Evolutionary conservation across 176 grass and related monocot genomes (phyloP).

Genomic region (Phyllostachys edulis): DNA sequence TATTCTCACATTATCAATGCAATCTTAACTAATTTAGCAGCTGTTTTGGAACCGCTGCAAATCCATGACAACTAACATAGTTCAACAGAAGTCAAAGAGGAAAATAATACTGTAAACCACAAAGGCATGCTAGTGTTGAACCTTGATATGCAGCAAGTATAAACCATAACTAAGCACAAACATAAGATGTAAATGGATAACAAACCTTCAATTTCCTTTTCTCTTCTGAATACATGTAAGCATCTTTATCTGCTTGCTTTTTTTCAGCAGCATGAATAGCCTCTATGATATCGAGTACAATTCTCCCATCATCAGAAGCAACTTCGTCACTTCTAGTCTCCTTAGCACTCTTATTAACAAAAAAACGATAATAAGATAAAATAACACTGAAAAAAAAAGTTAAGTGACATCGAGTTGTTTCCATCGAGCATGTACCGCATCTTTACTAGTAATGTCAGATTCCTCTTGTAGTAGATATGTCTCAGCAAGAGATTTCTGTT

Average conservation of each 20-base stretch:
- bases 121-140: neutral
- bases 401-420: constrained; percentile 16
- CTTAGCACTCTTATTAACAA: constrained; percentile 33
- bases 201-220: constrained; percentile 93
- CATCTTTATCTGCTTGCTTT: constrained; percentile 90
- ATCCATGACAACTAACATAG: neutral
- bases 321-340: constrained; percentile 36
- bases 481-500: constrained; percentile 73
- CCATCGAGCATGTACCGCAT: constrained; percentile 25
- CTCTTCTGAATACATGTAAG: constrained; percentile 89
- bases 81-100: neutral
- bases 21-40: neutral
- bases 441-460: constrained; percentile 33
- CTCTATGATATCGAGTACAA: constrained; percentile 81
- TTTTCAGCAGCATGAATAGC: constrained; percentile 93
- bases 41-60: neutral
- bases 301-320: constrained; percentile 59
- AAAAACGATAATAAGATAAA: constrained; percentile 14
- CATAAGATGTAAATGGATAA: constrained; percentile 26
- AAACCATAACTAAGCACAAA: constrained; percentile 2
- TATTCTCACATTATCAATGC: neutral
- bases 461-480: constrained; percentile 76
- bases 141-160: constrained; percentile 16
- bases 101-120: neutral
- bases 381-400: constrained; percentile 1